A percentile compares a stretch with the other conserved stretches of the same genome.
These are phyloP conservation scores for Fraxinus anomala DNA, from an alignment of 257 asterid species.

Conservation along the genomic window DNA sequence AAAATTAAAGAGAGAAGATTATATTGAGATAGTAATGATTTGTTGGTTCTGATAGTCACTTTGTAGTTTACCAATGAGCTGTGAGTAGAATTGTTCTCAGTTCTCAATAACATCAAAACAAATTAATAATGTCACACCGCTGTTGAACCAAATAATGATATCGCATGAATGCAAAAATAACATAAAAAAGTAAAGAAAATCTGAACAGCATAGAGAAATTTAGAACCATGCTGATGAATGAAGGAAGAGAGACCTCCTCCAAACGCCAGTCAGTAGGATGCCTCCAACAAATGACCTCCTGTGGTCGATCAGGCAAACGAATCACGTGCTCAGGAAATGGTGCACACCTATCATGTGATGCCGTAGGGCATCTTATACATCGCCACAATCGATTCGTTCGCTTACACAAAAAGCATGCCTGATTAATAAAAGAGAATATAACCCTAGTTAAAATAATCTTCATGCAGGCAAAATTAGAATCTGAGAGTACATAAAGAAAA, in stretches of 20 bases:
- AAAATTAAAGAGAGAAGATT: background rate
- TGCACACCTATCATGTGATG: constrained; percentile 75
- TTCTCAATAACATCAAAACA: background rate
- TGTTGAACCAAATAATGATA: constrained; percentile 6
- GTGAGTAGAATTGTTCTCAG: background rate
- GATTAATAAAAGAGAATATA: constrained; percentile 35
- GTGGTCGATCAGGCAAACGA: constrained; percentile 55
- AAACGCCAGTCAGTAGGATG: constrained; percentile 65
- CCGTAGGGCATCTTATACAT: constrained; percentile 71
- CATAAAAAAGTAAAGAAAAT: constrained; percentile 1
- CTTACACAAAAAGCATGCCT: constrained; percentile 84
- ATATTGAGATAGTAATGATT: background rate
- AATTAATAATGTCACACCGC: background rate
- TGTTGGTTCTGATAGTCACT: constrained; percentile 8
- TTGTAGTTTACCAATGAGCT: constrained; percentile 11
- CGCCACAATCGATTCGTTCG: constrained; percentile 70
- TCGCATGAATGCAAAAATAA: background rate
- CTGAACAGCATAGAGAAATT: constrained; percentile 1
- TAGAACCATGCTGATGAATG: constrained; percentile 27
- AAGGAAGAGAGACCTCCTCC: constrained; percentile 57
- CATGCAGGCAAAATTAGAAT: constrained; percentile 16
- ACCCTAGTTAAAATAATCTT: constrained; percentile 14
- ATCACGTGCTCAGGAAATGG: constrained; percentile 79
- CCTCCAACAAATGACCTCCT: constrained; percentile 86
- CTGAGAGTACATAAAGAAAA: background rate